phyloP scores from a whole-genome alignment of 805 yeast genomes.

The Hanseniaspora lindneri region DNA sequence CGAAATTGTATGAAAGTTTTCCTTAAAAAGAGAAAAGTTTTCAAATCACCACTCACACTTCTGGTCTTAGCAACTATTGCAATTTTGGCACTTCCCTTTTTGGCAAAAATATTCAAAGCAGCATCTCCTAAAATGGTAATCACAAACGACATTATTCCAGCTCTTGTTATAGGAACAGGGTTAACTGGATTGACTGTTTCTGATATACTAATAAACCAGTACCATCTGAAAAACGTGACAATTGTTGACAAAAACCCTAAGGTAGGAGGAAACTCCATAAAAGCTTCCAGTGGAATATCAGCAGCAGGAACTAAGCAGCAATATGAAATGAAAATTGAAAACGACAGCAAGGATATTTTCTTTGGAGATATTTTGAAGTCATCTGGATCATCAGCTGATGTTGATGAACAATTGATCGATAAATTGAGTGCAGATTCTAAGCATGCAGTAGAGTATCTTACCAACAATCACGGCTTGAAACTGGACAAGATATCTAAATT shows the following conservation, averaged over 20 bases:
- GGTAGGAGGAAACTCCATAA: constrained; percentile 49
- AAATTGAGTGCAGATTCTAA: constrained; percentile 52
- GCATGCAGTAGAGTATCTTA: constrained; percentile 63
- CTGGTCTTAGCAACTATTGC: background rate
- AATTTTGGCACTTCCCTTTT: background rate
- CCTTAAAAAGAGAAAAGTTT: background rate
- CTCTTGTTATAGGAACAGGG: constrained; percentile 45
- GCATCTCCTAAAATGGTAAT: background rate
- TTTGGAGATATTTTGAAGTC: constrained; percentile 56
- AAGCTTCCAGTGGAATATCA: constrained; percentile 53
- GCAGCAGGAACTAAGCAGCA: constrained; percentile 65
- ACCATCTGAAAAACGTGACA: constrained; percentile 32
- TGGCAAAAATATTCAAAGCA: background rate
- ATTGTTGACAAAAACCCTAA: constrained; percentile 39
- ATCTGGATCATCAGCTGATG: constrained; percentile 37
- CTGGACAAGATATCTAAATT: constrained; percentile 58
- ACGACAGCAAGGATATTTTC: constrained; percentile 49
- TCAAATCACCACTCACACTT: background rate
- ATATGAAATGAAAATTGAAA: constrained; percentile 18
- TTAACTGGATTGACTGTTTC: constrained; percentile 43
- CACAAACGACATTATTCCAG: constrained; percentile 22
- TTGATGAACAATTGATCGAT: constrained; percentile 45
- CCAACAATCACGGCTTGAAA: constrained; percentile 48
- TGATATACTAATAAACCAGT: constrained; percentile 29
- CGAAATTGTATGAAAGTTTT: background rate